These are phyloP conservation scores for Eucalyptus guilfoylei DNA, from an alignment of 345 rosid genomes.

Conservation along the genomic window DNA sequence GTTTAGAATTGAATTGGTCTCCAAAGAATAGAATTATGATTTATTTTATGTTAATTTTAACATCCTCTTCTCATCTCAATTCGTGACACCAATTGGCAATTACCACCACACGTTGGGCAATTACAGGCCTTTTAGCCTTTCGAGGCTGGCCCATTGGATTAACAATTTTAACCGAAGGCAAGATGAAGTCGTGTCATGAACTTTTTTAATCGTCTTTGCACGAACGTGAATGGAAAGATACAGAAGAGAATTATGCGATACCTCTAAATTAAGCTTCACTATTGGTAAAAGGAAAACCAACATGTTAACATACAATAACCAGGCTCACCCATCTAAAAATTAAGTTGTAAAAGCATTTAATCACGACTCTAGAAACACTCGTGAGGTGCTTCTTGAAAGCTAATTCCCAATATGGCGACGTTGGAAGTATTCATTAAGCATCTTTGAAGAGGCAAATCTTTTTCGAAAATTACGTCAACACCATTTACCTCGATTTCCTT, in stretches of 20 bases:
- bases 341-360: background rate
- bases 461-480: background rate
- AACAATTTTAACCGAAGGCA: background rate
- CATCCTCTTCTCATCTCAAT: background rate
- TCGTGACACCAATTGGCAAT: background rate
- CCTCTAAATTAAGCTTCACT: background rate
- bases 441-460: background rate
- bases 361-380: background rate
- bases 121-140: background rate
- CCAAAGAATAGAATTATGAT: background rate
- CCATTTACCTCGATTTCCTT: accelerated
- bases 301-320: background rate
- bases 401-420: background rate
- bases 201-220: background rate
- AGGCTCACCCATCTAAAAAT: background rate
- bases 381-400: background rate
- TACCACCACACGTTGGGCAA: background rate
- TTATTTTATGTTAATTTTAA: too few relatives aligned
- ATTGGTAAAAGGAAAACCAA: background rate
- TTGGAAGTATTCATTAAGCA: background rate
- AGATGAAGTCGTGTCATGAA: background rate
- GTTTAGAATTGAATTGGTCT: accelerated
- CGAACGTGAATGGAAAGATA: background rate
- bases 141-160: background rate
- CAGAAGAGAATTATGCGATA: background rate